Conservation (phyloP, 768 basidiomycete genomes). For the Lactifluus piperatus region DNA sequence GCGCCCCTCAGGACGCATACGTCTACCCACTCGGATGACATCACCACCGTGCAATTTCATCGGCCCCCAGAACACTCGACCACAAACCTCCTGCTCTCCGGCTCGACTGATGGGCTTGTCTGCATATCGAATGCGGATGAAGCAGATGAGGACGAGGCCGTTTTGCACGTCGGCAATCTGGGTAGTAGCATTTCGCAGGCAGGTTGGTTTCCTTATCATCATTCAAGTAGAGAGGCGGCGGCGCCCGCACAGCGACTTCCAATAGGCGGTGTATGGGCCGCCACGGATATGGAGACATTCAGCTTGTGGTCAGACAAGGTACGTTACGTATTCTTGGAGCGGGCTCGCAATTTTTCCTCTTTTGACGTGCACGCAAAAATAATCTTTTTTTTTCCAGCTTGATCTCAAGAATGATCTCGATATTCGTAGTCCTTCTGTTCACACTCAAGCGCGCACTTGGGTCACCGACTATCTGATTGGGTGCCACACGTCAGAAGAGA, state of each 20-base stretch:
- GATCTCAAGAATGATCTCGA: slow-evolving; percentile 49
- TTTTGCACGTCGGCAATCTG: slow-evolving; percentile 75
- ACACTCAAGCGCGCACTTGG: slow-evolving; percentile 51
- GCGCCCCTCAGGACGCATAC: slow-evolving; percentile 66
- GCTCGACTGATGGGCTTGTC: slow-evolving; percentile 78
- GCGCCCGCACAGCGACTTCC: slow-evolving; percentile 19
- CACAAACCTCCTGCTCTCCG: slow-evolving; percentile 50
- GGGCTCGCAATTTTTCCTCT: too few species aligned
- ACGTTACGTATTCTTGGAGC: slow-evolving; percentile 5
- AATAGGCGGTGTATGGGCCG: slow-evolving; percentile 57
- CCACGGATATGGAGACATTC: slow-evolving; percentile 94
- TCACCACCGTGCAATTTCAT: slow-evolving; percentile 60
- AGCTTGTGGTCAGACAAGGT: slow-evolving; percentile 77
- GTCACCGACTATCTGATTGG: slow-evolving; percentile 71
- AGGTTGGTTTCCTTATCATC: slow-evolving; percentile 44
- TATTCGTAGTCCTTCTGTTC: slow-evolving; percentile 57
- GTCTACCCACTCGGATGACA: slow-evolving; percentile 89
- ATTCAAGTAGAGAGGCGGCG: too few species aligned
- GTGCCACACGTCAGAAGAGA: slow-evolving; percentile 32
- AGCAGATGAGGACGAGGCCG: slow-evolving; percentile 82
- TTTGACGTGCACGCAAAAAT: neutral
- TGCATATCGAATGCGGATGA: slow-evolving; percentile 64
- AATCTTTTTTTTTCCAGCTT: slow-evolving; percentile 35
- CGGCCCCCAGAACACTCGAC: neutral
- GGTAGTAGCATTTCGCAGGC: slow-evolving; percentile 73